phyloP scores from a whole-genome alignment of 108 stramenopile genomes.

The Fistulifera solaris region DNA sequence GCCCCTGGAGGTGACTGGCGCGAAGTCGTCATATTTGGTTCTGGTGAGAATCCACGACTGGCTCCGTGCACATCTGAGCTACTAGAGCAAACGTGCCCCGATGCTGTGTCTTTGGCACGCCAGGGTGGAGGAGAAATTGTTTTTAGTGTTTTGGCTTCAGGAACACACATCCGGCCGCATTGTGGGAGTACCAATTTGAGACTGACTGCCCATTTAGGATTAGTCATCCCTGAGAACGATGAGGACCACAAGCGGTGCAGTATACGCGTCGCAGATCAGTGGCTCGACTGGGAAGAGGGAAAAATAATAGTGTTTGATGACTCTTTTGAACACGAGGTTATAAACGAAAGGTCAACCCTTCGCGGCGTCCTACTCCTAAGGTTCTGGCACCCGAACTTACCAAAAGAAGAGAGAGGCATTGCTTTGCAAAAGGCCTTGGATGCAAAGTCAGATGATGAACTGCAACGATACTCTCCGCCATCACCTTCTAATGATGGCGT shows the following conservation, averaged over 20 bases:
- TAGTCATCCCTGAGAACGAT: conserved; percentile 42
- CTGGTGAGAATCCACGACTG: conserved; percentile 28
- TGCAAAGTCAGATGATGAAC: conserved; percentile 16
- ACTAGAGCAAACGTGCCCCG: conserved; percentile 32
- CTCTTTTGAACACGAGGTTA: conserved; percentile 76
- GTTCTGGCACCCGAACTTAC: conserved; percentile 68
- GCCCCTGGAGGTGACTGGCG: conserved; percentile 41
- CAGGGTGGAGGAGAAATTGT: conserved; percentile 72
- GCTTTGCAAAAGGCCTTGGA: conserved; percentile 11
- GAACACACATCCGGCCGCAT: conserved; percentile 48
- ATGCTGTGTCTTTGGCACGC: conserved; percentile 53
- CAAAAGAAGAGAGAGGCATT: conserved; percentile 8
- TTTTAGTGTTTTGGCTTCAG: conserved; percentile 58
- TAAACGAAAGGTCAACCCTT: conserved; percentile 43
- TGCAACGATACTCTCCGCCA: conserved; percentile 13
- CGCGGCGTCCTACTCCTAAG: conserved; percentile 61
- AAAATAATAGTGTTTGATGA: conserved; percentile 74
- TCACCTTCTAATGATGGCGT: not conserved
- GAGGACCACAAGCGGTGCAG: conserved; percentile 12
- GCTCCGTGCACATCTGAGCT: conserved; percentile 41
- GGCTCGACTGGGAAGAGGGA: conserved; percentile 60
- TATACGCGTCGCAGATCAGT: conserved; percentile 55
- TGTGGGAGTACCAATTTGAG: conserved; percentile 69
- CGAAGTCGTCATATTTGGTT: conserved; percentile 75
- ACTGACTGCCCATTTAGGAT: conserved; percentile 68